These are phyloP conservation scores for Amyloporia xantha DNA, from an alignment of 768 basidiomycete species.

Conservation along the genomic window DNA sequence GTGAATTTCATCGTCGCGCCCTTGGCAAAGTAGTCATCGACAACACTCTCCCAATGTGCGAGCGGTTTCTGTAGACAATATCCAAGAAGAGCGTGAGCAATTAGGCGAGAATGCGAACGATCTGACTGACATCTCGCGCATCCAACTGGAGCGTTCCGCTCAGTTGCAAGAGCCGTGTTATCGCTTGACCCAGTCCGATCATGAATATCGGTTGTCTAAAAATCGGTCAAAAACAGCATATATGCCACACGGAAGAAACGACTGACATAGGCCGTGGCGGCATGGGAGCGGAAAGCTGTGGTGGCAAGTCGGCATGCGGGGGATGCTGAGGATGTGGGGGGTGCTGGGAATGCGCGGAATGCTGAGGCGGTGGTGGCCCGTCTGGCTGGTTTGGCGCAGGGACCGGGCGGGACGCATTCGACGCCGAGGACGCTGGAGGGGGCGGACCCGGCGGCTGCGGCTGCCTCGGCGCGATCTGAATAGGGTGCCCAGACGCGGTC, in stretches of 20 bases:
- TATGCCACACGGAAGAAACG: too few relatives aligned
- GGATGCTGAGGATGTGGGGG: too few relatives aligned
- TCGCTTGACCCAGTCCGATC: constrained; percentile 56
- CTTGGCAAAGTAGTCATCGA: constrained; percentile 65
- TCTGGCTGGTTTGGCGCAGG: not conserved
- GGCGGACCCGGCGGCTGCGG: constrained; percentile 5
- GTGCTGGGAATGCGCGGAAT: too few relatives aligned
- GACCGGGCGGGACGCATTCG: not conserved
- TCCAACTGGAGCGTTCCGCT: constrained; percentile 53
- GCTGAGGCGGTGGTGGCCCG: constrained; percentile 3
- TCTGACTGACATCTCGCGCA: constrained; percentile 35
- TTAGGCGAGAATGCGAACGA: not conserved
- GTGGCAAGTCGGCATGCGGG: constrained; percentile 2
- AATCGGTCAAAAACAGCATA: too few relatives aligned
- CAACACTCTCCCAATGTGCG: constrained; percentile 59
- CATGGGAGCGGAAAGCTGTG: not conserved
- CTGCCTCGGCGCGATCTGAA: constrained; percentile 11
- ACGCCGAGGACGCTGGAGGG: constrained; percentile 1
- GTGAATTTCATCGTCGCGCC: constrained; percentile 73
- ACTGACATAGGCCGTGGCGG: not conserved
- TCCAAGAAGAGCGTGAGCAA: not conserved
- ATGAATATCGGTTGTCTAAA: constrained; percentile 7
- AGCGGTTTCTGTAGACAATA: constrained; percentile 63
- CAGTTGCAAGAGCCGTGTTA: constrained; percentile 61
- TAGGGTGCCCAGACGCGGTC: constrained; percentile 12